A percentile compares a stretch with the other conserved stretches of the same genome.
These are phyloP conservation scores for Eutrema japonicum DNA, from an alignment of 345 rosid genomes.

Conservation along the genomic window DNA sequence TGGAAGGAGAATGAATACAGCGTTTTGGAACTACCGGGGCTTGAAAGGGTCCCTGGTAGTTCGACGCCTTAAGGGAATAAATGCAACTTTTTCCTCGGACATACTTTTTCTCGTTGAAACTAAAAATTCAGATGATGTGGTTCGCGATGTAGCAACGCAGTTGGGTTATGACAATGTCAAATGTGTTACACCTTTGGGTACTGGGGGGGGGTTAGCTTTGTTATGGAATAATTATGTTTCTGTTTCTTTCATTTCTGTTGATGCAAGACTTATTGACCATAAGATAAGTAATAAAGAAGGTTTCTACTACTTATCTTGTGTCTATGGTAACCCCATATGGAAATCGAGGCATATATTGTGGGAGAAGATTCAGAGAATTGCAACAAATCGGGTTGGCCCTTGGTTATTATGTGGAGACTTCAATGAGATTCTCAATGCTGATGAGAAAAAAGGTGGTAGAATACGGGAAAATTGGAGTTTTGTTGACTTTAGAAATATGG, in stretches of 20 bases:
- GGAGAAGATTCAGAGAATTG: neutral
- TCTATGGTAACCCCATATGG: neutral
- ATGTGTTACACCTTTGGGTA: neutral
- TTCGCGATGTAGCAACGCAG: neutral
- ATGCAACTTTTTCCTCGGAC: no score
- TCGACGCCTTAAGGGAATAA: no score
- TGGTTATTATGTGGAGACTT: neutral
- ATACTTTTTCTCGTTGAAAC: neutral
- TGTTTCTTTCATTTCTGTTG: neutral
- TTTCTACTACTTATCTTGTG: no score
- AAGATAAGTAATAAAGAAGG: neutral
- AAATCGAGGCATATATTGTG: neutral
- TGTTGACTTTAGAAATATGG: no score
- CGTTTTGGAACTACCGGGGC: no score
- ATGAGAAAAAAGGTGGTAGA: neutral
- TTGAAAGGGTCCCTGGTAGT: no score
- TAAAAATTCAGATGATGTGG: neutral
- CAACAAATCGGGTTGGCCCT: fast-evolving
- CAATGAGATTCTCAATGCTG: neutral
- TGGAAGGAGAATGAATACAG: no score
- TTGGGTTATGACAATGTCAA: neutral
- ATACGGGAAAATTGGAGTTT: neutral
- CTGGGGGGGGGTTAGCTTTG: neutral
- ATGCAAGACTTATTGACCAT: neutral
- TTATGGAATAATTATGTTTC: neutral